Conservation (phyloP, 2,329 filamentous ascomycete genomes). For the Arthrobotrys sinensis region DNA sequence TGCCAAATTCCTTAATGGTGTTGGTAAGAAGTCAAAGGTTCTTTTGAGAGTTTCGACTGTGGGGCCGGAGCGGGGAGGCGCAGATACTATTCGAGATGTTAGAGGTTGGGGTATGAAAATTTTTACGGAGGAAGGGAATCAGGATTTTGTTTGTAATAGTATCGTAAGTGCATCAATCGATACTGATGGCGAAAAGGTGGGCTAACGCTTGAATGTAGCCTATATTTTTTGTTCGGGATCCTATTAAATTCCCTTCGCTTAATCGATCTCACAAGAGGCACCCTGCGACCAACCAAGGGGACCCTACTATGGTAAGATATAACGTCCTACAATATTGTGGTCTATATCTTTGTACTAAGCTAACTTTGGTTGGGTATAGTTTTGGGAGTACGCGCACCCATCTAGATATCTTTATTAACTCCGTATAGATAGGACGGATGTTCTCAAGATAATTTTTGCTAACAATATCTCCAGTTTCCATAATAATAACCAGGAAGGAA, state of each 20-base stretch:
- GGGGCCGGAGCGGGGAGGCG: constrained; percentile 69
- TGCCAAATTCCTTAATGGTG: constrained; percentile 68
- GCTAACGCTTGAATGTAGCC: constrained; percentile 65
- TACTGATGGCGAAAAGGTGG: too few relatives aligned
- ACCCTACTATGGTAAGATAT: constrained; percentile 67
- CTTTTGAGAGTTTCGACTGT: constrained; percentile 71
- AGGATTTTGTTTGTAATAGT: constrained; percentile 71
- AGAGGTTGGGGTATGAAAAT: constrained; percentile 72
- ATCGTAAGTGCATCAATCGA: constrained; percentile 53
- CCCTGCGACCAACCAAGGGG: constrained; percentile 67
- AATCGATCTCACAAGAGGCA: constrained; percentile 70
- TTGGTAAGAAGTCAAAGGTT: constrained; percentile 73
- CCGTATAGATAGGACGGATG: too few relatives aligned
- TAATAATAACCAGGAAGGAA: constrained; percentile 73
- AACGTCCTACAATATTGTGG: not conserved
- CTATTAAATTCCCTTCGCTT: constrained; percentile 70
- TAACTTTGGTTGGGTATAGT: constrained; percentile 33
- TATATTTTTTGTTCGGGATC: constrained; percentile 71
- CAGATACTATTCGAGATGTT: constrained; percentile 71
- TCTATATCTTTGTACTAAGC: not conserved
- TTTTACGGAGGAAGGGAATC: constrained; percentile 72
- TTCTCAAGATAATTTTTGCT: not conserved
- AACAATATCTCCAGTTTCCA: constrained; percentile 40
- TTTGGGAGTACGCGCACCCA: constrained; percentile 60
- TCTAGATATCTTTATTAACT: not conserved